Percentiles rank a stretch among this genome's conserved stretches.
Evolutionary conservation across 2,329 filamentous ascomycete species (phyloP).

Genomic region (Colletotrichum cuscutae): DNA sequence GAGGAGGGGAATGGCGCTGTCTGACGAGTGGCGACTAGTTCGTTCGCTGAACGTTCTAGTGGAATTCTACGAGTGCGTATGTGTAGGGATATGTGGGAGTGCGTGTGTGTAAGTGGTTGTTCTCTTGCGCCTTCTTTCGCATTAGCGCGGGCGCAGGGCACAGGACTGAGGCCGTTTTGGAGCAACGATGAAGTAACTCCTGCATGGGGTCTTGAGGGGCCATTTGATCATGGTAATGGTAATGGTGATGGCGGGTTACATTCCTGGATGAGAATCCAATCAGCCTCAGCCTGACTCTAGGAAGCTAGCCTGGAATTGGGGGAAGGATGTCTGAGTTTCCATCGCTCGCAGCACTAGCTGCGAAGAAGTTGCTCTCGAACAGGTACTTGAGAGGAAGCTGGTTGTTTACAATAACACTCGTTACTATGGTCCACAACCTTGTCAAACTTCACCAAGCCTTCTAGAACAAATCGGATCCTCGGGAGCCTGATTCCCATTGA

Average conservation of each 20-base stretch:
- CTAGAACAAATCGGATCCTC: neutral
- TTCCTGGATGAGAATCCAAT: neutral
- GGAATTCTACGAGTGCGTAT: neutral
- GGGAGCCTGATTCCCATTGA: neutral
- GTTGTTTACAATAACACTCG: neutral
- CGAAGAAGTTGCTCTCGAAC: neutral
- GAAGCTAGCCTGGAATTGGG: neutral
- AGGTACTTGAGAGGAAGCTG: neutral
- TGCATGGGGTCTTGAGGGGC: neutral
- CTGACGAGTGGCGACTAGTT: constrained; percentile 22
- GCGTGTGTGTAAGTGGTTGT: neutral
- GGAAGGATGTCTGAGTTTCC: neutral
- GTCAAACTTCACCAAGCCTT: neutral
- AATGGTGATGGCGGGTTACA: neutral
- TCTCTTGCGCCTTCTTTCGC: constrained; percentile 16
- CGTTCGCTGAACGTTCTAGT: neutral
- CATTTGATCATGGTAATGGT: neutral
- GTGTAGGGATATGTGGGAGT: neutral
- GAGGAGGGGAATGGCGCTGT: neutral
- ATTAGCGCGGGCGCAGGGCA: constrained; percentile 35
- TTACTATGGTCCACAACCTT: neutral
- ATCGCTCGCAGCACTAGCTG: neutral
- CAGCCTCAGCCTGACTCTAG: neutral
- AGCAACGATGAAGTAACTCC: constrained; percentile 1
- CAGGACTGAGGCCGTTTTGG: constrained; percentile 16